Conservation (phyloP, 805 yeast species). For the Tetrapisispora arboricola region DNA sequence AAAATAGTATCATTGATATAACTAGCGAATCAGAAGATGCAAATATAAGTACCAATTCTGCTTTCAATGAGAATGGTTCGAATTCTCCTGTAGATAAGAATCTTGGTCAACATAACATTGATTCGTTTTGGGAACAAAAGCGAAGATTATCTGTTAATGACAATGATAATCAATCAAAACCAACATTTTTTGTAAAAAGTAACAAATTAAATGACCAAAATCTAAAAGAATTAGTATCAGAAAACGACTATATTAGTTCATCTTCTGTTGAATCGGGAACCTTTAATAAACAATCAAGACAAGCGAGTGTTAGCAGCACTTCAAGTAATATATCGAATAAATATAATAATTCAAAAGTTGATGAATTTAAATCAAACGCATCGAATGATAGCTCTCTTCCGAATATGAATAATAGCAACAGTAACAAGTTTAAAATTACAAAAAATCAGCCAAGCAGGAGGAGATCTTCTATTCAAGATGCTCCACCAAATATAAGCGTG, state of each 20-base stretch:
- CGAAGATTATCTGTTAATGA: conserved; percentile 32
- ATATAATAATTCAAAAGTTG: background rate
- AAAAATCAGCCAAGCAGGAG: conserved; percentile 11
- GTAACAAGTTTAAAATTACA: conserved; percentile 1
- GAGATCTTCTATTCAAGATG: conserved; percentile 23
- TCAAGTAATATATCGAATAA: conserved; percentile 15
- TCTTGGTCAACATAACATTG: conserved; percentile 10
- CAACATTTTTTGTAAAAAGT: conserved; percentile 8
- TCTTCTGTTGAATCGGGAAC: conserved; percentile 21
- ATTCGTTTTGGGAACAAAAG: conserved; percentile 33
- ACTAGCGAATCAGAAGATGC: conserved; percentile 1
- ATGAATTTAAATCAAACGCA: background rate
- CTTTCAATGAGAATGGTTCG: background rate
- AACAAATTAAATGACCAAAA: conserved; percentile 29
- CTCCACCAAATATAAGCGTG: conserved; percentile 20
- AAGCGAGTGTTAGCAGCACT: conserved; percentile 11
- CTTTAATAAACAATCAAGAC: background rate
- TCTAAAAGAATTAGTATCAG: conserved; percentile 26
- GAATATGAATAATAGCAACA: background rate
- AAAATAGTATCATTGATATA: conserved; percentile 2
- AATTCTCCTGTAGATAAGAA: background rate
- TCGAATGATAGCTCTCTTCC: background rate
- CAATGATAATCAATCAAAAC: conserved; percentile 5
- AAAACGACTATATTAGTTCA: conserved; percentile 22
- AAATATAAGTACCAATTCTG: background rate